Percentiles rank a stretch among this genome's conserved stretches.
Conservation (phyloP, 768 basidiomycete species). For the Phanerodontia chrysosporium region DNA sequence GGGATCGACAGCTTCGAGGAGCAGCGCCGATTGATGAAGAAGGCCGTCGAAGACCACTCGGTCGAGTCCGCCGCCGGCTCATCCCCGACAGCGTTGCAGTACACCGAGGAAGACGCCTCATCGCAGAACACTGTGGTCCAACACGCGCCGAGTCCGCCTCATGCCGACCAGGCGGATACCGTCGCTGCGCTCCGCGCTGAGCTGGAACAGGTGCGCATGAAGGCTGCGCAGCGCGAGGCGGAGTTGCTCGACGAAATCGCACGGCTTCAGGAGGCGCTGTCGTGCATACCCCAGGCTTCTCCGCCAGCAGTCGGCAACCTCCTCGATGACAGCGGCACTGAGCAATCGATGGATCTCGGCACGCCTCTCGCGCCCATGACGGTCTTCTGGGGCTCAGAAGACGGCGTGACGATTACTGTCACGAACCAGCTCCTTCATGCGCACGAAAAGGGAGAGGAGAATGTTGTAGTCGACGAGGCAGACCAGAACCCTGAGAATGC, state of each 20-base stretch:
- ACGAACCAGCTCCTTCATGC: not conserved
- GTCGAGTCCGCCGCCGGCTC: not conserved
- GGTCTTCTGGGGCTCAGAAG: not conserved
- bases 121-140: not conserved
- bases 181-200: not conserved
- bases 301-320: not conserved
- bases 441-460: not conserved
- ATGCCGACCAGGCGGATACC: not conserved
- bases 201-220: not conserved
- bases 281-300: not conserved
- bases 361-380: conserved; percentile 7
- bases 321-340: conserved; percentile 1
- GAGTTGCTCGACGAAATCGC: conserved; percentile 4
- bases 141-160: not conserved
- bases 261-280: not conserved
- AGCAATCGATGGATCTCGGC: conserved; percentile 11
- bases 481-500: too few relatives aligned
- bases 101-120: not conserved
- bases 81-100: not conserved
- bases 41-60: not conserved
- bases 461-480: too few relatives aligned
- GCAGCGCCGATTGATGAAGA: not conserved
- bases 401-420: not conserved
- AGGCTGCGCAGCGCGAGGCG: conserved; percentile 2
- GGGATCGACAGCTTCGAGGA: conserved; percentile 2